phyloP scores from a whole-genome alignment of 2,329 filamentous ascomycete species.

The Teratosphaeriaceae sp. region DNA sequence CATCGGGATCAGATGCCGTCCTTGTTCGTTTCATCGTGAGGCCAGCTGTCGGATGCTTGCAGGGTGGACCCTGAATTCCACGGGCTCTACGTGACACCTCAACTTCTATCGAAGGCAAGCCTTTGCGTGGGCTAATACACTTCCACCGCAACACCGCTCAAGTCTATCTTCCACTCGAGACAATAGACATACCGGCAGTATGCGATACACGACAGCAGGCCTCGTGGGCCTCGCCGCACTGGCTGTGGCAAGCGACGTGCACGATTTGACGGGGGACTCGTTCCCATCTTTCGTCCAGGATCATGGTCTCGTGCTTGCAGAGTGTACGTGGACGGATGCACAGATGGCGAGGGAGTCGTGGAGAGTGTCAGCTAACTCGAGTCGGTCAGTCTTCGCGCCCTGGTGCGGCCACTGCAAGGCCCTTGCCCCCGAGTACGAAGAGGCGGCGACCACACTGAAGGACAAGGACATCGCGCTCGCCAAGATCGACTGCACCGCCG shows the following conservation, averaged over 20 bases:
- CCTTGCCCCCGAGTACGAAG: slow-evolving; percentile 85
- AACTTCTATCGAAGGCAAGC: too few relatives aligned
- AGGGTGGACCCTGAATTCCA: too few relatives aligned
- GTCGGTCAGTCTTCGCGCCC: slow-evolving; percentile 71
- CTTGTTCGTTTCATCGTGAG: too few relatives aligned
- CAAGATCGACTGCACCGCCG: slow-evolving; percentile 93
- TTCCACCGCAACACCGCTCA: too few relatives aligned
- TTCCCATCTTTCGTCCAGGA: slow-evolving; percentile 81
- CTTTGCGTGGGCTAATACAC: too few relatives aligned
- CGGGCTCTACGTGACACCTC: too few relatives aligned
- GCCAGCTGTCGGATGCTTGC: too few relatives aligned
- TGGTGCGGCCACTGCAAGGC: slow-evolving; percentile 99
- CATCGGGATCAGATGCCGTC: too few relatives aligned
- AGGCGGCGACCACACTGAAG: slow-evolving; percentile 75
- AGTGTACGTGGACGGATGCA: slow-evolving; percentile 66
- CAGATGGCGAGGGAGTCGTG: neutral
- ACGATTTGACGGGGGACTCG: slow-evolving; percentile 74
- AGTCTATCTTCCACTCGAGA: too few relatives aligned
- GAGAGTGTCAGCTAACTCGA: neutral
- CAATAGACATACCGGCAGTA: too few relatives aligned
- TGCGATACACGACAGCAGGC: slow-evolving; percentile 20
- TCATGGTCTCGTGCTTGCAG: slow-evolving; percentile 84
- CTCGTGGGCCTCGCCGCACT: slow-evolving; percentile 51
- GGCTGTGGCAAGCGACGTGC: slow-evolving; percentile 69
- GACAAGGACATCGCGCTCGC: slow-evolving; percentile 79